A percentile compares a stretch with the other conserved stretches of the same genome.
phyloP scores from a whole-genome alignment of 495 filamentous ascomycete genomes.

The Podospora bellae-mahoneyi region DNA sequence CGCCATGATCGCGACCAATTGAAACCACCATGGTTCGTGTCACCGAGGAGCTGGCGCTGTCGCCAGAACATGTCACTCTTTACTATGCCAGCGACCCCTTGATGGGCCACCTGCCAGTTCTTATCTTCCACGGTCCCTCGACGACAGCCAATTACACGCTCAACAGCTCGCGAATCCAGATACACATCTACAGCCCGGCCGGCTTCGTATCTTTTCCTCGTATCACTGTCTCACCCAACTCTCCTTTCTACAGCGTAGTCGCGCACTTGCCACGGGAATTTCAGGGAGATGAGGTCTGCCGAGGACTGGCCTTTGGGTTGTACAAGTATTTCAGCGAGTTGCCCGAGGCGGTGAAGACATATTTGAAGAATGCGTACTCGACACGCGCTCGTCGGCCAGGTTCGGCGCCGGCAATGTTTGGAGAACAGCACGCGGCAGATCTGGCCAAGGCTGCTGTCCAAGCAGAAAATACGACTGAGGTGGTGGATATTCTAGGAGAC shows the following conservation, averaged over 20 bases:
- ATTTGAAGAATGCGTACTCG: constrained; percentile 47
- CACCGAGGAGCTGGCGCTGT: constrained; percentile 61
- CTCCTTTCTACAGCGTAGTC: constrained; percentile 91
- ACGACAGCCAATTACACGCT: constrained; percentile 78
- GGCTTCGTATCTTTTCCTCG: constrained; percentile 85
- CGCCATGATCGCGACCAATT: constrained; percentile 40
- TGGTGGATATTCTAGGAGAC: constrained; percentile 64
- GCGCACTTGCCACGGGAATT: constrained; percentile 87
- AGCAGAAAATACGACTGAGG: constrained; percentile 68
- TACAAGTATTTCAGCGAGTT: constrained; percentile 91
- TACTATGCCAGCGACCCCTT: constrained; percentile 78
- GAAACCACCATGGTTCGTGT: constrained; percentile 63
- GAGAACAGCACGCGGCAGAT: constrained; percentile 89
- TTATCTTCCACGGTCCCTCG: constrained; percentile 83
- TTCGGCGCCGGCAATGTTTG: constrained; percentile 68
- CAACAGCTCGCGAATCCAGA: constrained; percentile 86
- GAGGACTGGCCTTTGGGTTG: constrained; percentile 85
- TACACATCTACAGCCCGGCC: constrained; percentile 83
- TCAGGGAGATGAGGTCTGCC: constrained; percentile 87
- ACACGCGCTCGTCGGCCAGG: constrained; percentile 50
- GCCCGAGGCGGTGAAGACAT: constrained; percentile 68
- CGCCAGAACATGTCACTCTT: constrained; percentile 71
- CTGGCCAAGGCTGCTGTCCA: constrained; percentile 77
- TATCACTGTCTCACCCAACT: constrained; percentile 86
- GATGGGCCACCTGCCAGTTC: constrained; percentile 66